A percentile compares a stretch with the other conserved stretches of the same genome.
These are phyloP conservation scores for Phytopythium mirpurense DNA, from an alignment of 352 stramenopile genomes.

Conservation along the genomic window DNA sequence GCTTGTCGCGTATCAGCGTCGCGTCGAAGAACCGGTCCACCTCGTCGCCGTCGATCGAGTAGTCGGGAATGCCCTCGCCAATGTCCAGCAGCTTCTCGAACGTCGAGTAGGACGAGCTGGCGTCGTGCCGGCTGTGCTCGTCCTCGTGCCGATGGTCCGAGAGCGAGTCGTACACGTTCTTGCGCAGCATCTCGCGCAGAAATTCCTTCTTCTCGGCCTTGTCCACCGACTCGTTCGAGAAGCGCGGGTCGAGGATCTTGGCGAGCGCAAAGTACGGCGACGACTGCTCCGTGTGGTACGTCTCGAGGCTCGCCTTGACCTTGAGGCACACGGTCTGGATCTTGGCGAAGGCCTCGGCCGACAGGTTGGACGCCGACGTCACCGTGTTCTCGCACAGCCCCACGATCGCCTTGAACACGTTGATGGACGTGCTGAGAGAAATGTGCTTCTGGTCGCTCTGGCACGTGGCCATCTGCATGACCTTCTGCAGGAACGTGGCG, in stretches of 20 bases:
- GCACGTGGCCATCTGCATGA: conserved; percentile 73
- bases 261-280: conserved; percentile 68
- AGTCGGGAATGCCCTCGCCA: conserved; percentile 71
- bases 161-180: conserved; percentile 62
- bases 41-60: conserved; percentile 71
- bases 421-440: conserved; percentile 74
- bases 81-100: conserved; percentile 82
- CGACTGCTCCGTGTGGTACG: conserved; percentile 60
- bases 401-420: conserved; percentile 78
- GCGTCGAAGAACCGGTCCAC: conserved; percentile 82
- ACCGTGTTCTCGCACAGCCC: conserved; percentile 66
- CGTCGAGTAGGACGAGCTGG: conserved; percentile 67
- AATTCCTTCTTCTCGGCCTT: conserved; percentile 76
- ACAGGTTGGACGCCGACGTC: conserved; percentile 55
- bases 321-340: conserved; percentile 73
- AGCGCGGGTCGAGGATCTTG: conserved; percentile 74
- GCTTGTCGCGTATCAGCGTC: conserved; percentile 74
- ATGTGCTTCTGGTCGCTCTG: conserved; percentile 78
- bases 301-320: conserved; percentile 62
- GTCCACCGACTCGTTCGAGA: conserved; percentile 76
- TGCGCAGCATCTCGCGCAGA: conserved; percentile 66
- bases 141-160: conserved; percentile 47
- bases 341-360: conserved; percentile 43
- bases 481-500: conserved; percentile 70
- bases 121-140: conserved; percentile 49